Evolutionary conservation across 805 yeast species (phyloP).

Genomic region (Candida cerambycidarum): DNA sequence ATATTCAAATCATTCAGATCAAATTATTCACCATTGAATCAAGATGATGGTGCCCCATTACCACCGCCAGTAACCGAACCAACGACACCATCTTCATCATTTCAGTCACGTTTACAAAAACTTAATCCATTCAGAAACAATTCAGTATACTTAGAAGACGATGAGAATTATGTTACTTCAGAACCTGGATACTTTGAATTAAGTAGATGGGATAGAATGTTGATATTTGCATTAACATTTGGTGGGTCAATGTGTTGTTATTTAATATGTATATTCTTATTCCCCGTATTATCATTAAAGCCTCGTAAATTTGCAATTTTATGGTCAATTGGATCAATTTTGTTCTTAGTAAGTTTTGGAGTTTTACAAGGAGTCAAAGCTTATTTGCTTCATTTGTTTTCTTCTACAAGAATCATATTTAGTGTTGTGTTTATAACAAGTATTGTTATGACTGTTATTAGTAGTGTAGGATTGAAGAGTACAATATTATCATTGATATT

Average conservation of each 20-base stretch:
- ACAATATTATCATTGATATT: slow-evolving; percentile 39
- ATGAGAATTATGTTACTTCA: slow-evolving; percentile 42
- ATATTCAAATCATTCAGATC: slow-evolving; percentile 35
- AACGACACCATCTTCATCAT: slow-evolving; percentile 16
- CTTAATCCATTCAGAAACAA: slow-evolving; percentile 40
- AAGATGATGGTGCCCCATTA: slow-evolving; percentile 34
- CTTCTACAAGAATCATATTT: slow-evolving; percentile 41
- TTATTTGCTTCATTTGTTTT: slow-evolving; percentile 40
- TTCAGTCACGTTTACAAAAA: slow-evolving; percentile 30
- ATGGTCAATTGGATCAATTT: slow-evolving; percentile 48
- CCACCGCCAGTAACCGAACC: slow-evolving; percentile 41
- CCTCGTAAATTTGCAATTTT: slow-evolving; percentile 48
- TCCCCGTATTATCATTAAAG: slow-evolving; percentile 42
- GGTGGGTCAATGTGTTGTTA: slow-evolving; percentile 44
- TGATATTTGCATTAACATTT: slow-evolving; percentile 43
- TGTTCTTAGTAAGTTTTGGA: slow-evolving; percentile 47
- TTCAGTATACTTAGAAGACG: slow-evolving; percentile 42
- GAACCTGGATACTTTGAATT: slow-evolving; percentile 46
- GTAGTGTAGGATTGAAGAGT: slow-evolving; percentile 36
- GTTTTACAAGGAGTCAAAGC: slow-evolving; percentile 44
- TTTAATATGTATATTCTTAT: slow-evolving; percentile 41
- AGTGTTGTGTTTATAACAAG: slow-evolving; percentile 39
- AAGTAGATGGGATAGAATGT: slow-evolving; percentile 48
- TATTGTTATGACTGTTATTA: slow-evolving; percentile 39
- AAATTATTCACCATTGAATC: slow-evolving; percentile 31